Percentiles rank a stretch among this genome's conserved stretches.
Evolutionary conservation across 2,329 filamentous ascomycete species (phyloP).

Genomic region (Fusarium sulawesiense): DNA sequence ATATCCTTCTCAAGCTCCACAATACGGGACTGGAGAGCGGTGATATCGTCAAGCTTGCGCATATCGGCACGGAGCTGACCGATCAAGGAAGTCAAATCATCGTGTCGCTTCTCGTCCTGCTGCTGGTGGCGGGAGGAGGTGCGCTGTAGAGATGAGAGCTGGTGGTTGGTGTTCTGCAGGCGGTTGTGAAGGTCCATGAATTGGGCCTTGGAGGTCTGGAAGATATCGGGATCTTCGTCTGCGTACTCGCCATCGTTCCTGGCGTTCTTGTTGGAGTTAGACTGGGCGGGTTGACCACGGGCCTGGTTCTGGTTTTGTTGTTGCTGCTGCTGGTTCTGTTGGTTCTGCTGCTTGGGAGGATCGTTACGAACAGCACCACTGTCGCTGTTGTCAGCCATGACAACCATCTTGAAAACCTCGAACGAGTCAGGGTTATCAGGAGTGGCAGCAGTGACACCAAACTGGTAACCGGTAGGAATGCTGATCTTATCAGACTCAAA

Average conservation of each 20-base stretch:
- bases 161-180: conserved; percentile 78
- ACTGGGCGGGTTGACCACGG: conserved; percentile 12
- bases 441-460: conserved; percentile 88
- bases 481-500: conserved; percentile 84
- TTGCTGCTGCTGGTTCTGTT: background rate
- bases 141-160: conserved; percentile 71
- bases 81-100: conserved; percentile 63
- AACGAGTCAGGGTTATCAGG: conserved; percentile 95
- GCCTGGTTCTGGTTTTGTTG: conserved; percentile 21
- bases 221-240: conserved; percentile 61
- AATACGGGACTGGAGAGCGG: conserved; percentile 58
- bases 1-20: conserved; percentile 69
- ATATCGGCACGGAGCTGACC: conserved; percentile 60
- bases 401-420: conserved; percentile 87
- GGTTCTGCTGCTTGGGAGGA: conserved; percentile 46
- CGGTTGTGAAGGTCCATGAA: conserved; percentile 89
- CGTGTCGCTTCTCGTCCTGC: conserved; percentile 66
- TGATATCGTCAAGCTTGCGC: conserved; percentile 59
- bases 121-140: conserved; percentile 63
- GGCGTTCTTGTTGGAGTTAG: conserved; percentile 45
- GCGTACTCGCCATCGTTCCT: conserved; percentile 56
- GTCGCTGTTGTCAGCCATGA: conserved; percentile 67
- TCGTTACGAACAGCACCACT: conserved; percentile 46
- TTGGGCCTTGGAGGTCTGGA: conserved; percentile 68
- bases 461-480: conserved; percentile 83